Evolutionary conservation across 2,329 filamentous ascomycete species (phyloP).

Genomic region (Zalaria obscura): DNA sequence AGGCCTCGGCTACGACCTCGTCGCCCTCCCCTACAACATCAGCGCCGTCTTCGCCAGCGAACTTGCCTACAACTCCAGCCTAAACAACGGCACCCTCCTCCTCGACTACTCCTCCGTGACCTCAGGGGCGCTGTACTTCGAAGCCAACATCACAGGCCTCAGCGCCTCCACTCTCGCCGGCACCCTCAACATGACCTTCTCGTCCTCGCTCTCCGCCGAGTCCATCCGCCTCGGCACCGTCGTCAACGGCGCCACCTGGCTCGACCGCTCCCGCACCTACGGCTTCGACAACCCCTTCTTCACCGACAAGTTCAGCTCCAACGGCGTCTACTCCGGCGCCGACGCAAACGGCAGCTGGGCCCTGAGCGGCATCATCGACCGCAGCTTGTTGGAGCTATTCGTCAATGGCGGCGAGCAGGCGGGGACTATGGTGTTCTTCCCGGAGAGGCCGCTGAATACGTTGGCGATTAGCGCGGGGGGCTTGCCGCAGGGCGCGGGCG

Average conservation of each 20-base stretch:
- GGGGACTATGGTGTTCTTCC: slow-evolving; percentile 38
- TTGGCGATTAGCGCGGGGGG: slow-evolving; percentile 21
- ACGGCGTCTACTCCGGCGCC: slow-evolving; percentile 11
- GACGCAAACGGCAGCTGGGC: slow-evolving; percentile 17
- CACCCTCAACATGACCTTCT: slow-evolving; percentile 39
- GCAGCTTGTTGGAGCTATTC: slow-evolving; percentile 41
- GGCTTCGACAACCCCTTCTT: slow-evolving; percentile 42
- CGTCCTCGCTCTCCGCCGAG: slow-evolving; percentile 35
- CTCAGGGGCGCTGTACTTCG: slow-evolving; percentile 40
- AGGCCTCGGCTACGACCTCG: slow-evolving; percentile 36
- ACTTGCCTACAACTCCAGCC: slow-evolving; percentile 27
- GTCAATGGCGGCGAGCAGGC: slow-evolving; percentile 36
- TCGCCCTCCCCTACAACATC: slow-evolving; percentile 36
- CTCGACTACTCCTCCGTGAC: slow-evolving; percentile 37
- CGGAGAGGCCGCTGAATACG: slow-evolving; percentile 26
- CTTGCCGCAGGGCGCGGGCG: slow-evolving; percentile 20
- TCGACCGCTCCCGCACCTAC: slow-evolving; percentile 34
- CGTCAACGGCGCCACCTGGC: slow-evolving; percentile 35
- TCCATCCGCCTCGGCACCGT: slow-evolving; percentile 35
- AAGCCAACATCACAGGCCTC: slow-evolving; percentile 36
- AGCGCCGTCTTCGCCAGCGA: slow-evolving; percentile 30
- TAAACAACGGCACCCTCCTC: slow-evolving; percentile 34
- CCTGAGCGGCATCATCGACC: slow-evolving; percentile 38
- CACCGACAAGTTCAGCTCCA: slow-evolving; percentile 37
- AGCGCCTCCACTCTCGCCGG: slow-evolving; percentile 15